A percentile compares a stretch with the other conserved stretches of the same genome.
Conservation (phyloP, 768 basidiomycete genomes). For the Pisolithus albus region DNA sequence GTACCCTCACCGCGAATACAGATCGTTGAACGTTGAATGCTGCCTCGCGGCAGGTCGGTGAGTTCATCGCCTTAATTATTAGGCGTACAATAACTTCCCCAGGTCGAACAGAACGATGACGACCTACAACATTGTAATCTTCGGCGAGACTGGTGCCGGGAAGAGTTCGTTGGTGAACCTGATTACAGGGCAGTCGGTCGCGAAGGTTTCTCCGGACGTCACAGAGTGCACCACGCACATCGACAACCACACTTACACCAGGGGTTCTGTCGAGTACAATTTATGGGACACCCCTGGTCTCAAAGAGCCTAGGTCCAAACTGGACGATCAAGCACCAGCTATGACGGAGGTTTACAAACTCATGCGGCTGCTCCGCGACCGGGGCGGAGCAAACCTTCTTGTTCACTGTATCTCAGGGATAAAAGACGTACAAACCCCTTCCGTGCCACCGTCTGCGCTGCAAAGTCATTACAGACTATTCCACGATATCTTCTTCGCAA, state of each 20-base stretch:
- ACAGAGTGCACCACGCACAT: conserved; percentile 19
- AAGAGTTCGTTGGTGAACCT: conserved; percentile 24
- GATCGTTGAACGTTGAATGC: not conserved
- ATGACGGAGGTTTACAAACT: conserved; percentile 15
- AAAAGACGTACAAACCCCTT: conserved; percentile 1
- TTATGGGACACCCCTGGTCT: conserved; percentile 20
- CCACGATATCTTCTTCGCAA: conserved; percentile 25
- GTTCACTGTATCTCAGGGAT: conserved; percentile 14
- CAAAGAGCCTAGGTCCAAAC: conserved; percentile 1
- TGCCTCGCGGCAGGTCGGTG: not conserved
- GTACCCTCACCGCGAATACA: too few relatives aligned
- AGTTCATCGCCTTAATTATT: too few relatives aligned
- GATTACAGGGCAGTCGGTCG: conserved; percentile 17
- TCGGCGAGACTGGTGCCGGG: conserved; percentile 27
- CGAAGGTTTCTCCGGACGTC: conserved; percentile 8
- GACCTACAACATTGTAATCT: conserved; percentile 22
- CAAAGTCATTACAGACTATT: conserved; percentile 19
- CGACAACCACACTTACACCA: not conserved
- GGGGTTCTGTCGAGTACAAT: not conserved
- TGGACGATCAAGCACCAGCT: conserved; percentile 5
- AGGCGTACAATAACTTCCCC: not conserved
- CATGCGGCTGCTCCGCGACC: conserved; percentile 13
- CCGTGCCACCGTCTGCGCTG: not conserved
- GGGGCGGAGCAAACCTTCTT: conserved; percentile 12
- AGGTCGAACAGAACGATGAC: not conserved